These are phyloP conservation scores for Chalara sp. DNA, from an alignment of 2,329 filamentous ascomycete species.

Conservation along the genomic window DNA sequence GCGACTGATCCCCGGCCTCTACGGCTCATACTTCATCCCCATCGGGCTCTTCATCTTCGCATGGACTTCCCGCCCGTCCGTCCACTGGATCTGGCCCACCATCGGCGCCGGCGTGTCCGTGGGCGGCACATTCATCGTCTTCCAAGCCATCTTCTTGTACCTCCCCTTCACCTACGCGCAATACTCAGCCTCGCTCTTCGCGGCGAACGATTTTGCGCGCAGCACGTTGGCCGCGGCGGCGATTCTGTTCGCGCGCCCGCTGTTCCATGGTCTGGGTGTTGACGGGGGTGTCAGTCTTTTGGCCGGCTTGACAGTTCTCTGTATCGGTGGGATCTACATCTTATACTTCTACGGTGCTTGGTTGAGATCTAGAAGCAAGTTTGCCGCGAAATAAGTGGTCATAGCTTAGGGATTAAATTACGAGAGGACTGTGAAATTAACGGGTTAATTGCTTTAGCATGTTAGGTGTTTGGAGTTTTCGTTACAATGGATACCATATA, in stretches of 20 bases:
- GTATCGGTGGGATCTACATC: conserved; percentile 46
- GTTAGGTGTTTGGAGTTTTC: too few relatives aligned
- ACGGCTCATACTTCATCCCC: conserved; percentile 42
- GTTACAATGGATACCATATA: too few relatives aligned
- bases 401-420: too few relatives aligned
- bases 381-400: too few relatives aligned
- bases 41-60: conserved; percentile 53
- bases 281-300: conserved; percentile 48
- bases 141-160: conserved; percentile 51
- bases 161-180: conserved; percentile 41
- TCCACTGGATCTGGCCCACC: conserved; percentile 48
- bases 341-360: conserved; percentile 10
- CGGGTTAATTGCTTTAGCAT: too few relatives aligned
- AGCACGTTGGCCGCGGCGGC: conserved; percentile 25
- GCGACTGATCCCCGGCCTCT: background rate
- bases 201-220: conserved; percentile 28
- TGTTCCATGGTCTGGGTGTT: conserved; percentile 53
- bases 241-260: conserved; percentile 50
- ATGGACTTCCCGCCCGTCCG: conserved; percentile 36
- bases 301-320: conserved; percentile 43
- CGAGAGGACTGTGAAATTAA: too few relatives aligned
- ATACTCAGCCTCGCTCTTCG: conserved; percentile 42
- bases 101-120: conserved; percentile 46
- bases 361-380: conserved; percentile 7
- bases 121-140: conserved; percentile 40